Base-by-base conservation (phyloP, 306 rosid genomes). In the Comarum palustre region DNA sequence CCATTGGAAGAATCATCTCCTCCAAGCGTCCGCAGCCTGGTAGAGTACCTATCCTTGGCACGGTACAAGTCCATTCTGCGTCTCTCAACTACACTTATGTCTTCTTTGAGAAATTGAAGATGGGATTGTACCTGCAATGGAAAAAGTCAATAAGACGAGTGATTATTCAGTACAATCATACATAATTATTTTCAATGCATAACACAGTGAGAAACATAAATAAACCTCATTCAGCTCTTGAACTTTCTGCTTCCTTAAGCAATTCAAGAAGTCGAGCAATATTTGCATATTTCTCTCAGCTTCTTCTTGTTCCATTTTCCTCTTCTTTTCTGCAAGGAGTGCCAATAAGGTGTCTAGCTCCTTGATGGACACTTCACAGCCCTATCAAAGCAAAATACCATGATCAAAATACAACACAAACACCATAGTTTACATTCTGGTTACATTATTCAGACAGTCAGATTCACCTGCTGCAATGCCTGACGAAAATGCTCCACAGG, bases 271-370 rank as follows among this genome's bases (percentile, higher is more conserved):
- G 71, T 92, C 97, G 6, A 90, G 76, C 80, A 94, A 78, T 71
- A 94, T 90, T 81, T 94, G 93, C 99, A 94, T 87, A 77, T 94
- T 94, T 91, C 93, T 86, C 79, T 89, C 96, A 6, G 99, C 92
- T 82, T 91, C 97, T 83, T 94, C 99, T 83, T 94, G 99, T 77
- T 94, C 96, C 96, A 91, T 94, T 85, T 94, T 94, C 82, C 93
- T 88, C 87, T 91, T 94, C 85, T 91, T 94, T 75, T 94, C 97
- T 4, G 93, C 63, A 66, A 94, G 90, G 67, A 94, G 86, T 50
- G 77, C 75, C 85, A 94, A 82, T 71, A 94, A 91, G 73, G 83
- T 78, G 84, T 94, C 96, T 22, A 94, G 72, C 85, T 91, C 99
- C 87, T 90, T 91, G 74, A 91, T 86, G 29, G 97, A 77, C 80